A percentile compares a stretch with the other conserved stretches of the same genome.
Evolutionary conservation across 345 rosid species (phyloP).

Genomic region (Limnanthes douglasii): DNA sequence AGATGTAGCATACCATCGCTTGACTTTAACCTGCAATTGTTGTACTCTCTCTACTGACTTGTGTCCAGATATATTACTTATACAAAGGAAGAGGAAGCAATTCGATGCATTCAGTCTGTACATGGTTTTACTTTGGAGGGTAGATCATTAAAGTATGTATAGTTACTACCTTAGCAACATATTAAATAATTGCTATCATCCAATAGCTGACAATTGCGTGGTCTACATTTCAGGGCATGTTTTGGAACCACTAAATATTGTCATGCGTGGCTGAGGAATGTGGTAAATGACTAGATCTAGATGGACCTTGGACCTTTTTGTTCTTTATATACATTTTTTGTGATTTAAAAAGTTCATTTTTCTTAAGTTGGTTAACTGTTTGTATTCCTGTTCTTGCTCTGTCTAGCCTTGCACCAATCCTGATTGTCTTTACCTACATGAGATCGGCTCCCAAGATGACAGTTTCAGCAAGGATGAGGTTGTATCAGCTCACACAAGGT

Average conservation of each 20-base stretch:
- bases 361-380: conserved; percentile 3
- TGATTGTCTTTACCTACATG: conserved; percentile 69
- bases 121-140: conserved; percentile 60
- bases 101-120: conserved; percentile 59
- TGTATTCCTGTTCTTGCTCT: conserved; percentile 13
- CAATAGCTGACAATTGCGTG: not conserved
- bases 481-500: conserved; percentile 54
- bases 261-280: conserved; percentile 71
- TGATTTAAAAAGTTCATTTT: not conserved
- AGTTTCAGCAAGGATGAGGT: conserved; percentile 66
- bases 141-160: conserved; percentile 45
- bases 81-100: conserved; percentile 50
- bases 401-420: conserved; percentile 53
- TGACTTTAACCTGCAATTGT: not conserved
- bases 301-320: not conserved
- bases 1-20: not conserved
- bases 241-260: conserved; percentile 82
- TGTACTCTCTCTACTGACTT: not conserved
- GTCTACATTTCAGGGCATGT: conserved; percentile 36
- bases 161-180: not conserved
- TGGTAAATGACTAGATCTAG: conserved; percentile 18
- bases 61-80: conserved; percentile 41
- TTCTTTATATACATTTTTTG: conserved; percentile 2
- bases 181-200: not conserved
- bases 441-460: conserved; percentile 57